A percentile compares a stretch with the other conserved stretches of the same genome.
These are phyloP conservation scores for Cercospora brassicicola DNA, from an alignment of 2,329 filamentous ascomycete species.

Conservation along the genomic window DNA sequence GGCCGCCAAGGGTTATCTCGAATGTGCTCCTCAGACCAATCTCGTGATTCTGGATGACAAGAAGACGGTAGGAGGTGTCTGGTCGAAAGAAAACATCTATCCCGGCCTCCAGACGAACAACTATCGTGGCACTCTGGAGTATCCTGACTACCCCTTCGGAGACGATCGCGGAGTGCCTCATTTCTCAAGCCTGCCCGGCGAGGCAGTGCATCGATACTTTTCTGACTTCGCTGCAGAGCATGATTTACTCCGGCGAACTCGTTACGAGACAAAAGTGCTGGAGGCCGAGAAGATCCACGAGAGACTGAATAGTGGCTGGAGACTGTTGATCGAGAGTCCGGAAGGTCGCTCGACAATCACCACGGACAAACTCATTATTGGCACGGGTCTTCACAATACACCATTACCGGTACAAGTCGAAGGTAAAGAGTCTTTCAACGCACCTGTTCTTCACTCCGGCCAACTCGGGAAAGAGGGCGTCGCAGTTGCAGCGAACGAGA, in stretches of 20 bases:
- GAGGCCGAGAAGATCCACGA: slow-evolving; percentile 16
- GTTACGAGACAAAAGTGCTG: slow-evolving; percentile 12
- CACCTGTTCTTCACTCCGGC: slow-evolving; percentile 13
- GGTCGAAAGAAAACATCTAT: slow-evolving; percentile 20
- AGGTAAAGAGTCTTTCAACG: slow-evolving; percentile 13
- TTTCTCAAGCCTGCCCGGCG: slow-evolving; percentile 11
- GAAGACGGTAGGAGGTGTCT: slow-evolving; percentile 20
- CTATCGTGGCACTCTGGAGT: slow-evolving; percentile 15
- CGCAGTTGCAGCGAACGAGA: neutral
- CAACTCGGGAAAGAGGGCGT: slow-evolving; percentile 4
- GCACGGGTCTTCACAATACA: slow-evolving; percentile 6
- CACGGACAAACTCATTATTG: slow-evolving; percentile 18
- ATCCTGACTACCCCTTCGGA: slow-evolving; percentile 18
- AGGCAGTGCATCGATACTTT: slow-evolving; percentile 19
- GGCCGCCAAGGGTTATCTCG: slow-evolving; percentile 18
- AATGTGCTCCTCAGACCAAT: slow-evolving; percentile 15
- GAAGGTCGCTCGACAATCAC: neutral
- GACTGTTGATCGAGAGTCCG: slow-evolving; percentile 5
- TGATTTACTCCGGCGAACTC: slow-evolving; percentile 5
- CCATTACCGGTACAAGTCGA: slow-evolving; percentile 8
- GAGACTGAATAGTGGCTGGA: slow-evolving; percentile 13
- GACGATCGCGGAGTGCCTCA: slow-evolving; percentile 14
- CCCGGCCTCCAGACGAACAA: slow-evolving; percentile 17
- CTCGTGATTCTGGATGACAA: slow-evolving; percentile 19
- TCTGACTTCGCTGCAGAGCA: slow-evolving; percentile 13